Percentiles rank a stretch among this genome's conserved stretches.
Evolutionary conservation across 2,329 filamentous ascomycete species (phyloP).

Genomic region (Purpureocillium lavendulum): DNA sequence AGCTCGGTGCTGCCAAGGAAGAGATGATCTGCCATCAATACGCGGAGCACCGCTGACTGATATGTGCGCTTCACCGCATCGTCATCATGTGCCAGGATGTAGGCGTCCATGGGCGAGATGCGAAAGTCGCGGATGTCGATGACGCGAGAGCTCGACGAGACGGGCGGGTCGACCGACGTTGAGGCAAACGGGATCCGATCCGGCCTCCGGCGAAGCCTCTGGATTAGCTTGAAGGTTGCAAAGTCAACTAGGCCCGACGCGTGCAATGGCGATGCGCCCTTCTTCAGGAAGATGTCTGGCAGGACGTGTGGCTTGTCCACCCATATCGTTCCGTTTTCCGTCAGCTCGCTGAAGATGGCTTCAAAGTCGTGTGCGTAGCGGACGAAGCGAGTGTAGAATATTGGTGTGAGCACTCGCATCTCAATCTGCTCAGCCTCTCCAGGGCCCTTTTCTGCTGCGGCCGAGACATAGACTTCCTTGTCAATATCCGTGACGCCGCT

Average conservation of each 20-base stretch:
- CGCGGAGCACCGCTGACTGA: conserved; percentile 24
- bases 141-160: conserved; percentile 3
- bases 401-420: conserved; percentile 52
- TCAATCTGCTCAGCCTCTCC: conserved; percentile 31
- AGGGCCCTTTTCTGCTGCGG: conserved; percentile 10
- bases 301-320: conserved; percentile 47
- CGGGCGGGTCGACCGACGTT: conserved; percentile 23
- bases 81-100: conserved; percentile 27
- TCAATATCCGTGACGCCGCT: conserved; percentile 33
- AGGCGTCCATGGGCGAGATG: conserved; percentile 43
- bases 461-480: conserved; percentile 29
- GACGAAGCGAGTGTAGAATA: conserved; percentile 59
- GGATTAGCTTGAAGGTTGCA: conserved; percentile 33
- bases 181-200: conserved; percentile 30
- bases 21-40: conserved; percentile 36
- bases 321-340: conserved; percentile 50
- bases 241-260: conserved; percentile 28
- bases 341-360: conserved; percentile 51
- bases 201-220: conserved; percentile 32
- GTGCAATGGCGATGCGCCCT: conserved; percentile 23
- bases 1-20: conserved; percentile 25
- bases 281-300: conserved; percentile 33
- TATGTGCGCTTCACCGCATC: conserved; percentile 22
- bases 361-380: conserved; percentile 55
- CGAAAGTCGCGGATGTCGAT: conserved; percentile 38